Conservation (phyloP, 208 protist genomes). For the Wallacemonas sp. region DNA sequence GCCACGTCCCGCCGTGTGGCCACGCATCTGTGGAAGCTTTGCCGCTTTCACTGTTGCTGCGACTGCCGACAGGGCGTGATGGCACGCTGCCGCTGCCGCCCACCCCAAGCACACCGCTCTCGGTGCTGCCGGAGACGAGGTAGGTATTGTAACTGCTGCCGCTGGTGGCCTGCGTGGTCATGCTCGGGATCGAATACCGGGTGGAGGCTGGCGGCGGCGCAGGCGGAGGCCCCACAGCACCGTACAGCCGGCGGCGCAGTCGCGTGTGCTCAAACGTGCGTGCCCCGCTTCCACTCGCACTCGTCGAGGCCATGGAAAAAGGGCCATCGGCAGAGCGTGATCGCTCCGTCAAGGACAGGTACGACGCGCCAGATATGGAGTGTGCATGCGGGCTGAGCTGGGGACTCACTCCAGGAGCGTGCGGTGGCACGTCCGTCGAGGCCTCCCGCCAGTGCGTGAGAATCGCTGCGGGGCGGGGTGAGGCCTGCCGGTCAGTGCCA, state of each 20-base stretch:
- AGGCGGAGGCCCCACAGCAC: conserved; percentile 3
- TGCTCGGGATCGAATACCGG: neutral
- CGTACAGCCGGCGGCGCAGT: conserved; percentile 3
- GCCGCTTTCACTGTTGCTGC: neutral
- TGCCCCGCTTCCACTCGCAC: conserved; percentile 1
- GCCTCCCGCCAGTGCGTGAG: too few species aligned
- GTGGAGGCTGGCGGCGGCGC: neutral
- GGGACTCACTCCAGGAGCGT: too few species aligned
- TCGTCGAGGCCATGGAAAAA: neutral
- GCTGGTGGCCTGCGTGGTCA: neutral
- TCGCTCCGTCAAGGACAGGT: conserved; percentile 4
- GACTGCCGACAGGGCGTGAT: neutral
- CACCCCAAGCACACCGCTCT: neutral
- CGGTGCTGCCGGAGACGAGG: neutral
- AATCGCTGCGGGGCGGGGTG: too few species aligned
- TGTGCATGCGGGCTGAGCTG: neutral
- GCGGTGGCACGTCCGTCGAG: too few species aligned
- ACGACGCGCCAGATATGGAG: conserved; percentile 7
- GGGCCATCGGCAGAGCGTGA: conserved; percentile 1
- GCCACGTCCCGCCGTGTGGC: too few species aligned
- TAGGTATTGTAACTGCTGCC: neutral
- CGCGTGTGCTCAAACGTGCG: neutral
- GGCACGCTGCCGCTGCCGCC: neutral
- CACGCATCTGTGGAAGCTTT: too few species aligned
- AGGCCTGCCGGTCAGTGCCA: too few species aligned